Conservation (phyloP, 2,329 filamentous ascomycete species). For the Colletotrichum sp. region DNA sequence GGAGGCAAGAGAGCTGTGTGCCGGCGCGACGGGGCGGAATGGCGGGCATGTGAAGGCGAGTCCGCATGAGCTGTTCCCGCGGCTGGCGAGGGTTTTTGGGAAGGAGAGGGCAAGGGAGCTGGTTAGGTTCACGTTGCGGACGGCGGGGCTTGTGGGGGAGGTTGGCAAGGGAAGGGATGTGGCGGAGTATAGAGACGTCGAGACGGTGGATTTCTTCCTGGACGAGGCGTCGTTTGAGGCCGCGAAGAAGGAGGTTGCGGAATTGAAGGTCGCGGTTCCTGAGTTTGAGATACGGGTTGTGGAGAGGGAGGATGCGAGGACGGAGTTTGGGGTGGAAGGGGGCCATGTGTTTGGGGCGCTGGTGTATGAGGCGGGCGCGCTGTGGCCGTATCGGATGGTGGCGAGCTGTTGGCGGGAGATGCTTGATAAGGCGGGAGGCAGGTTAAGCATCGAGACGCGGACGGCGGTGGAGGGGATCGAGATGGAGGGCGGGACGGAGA, state of each 20-base stretch:
- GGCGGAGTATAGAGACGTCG: slow-evolving; percentile 48
- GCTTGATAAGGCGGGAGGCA: slow-evolving; percentile 32
- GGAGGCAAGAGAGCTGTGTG: slow-evolving; percentile 55
- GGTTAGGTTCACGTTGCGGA: slow-evolving; percentile 47
- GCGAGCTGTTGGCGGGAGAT: slow-evolving; percentile 49
- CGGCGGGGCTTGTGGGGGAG: slow-evolving; percentile 42
- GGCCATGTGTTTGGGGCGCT: slow-evolving; percentile 43
- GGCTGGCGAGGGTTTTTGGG: slow-evolving; percentile 33
- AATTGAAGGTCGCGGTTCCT: slow-evolving; percentile 41
- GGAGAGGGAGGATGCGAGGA: slow-evolving; percentile 35
- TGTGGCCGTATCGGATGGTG: slow-evolving; percentile 57
- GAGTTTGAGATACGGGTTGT: slow-evolving; percentile 41
- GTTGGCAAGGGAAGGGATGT: slow-evolving; percentile 38
- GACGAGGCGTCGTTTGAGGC: slow-evolving; percentile 38
- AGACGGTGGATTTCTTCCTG: slow-evolving; percentile 52
- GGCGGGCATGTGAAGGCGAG: slow-evolving; percentile 55
- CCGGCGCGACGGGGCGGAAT: slow-evolving; percentile 59
- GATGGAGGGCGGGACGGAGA: background rate
- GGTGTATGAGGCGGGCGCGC: slow-evolving; percentile 50
- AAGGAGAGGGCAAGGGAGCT: slow-evolving; percentile 42
- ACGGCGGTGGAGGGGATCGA: slow-evolving; percentile 36
- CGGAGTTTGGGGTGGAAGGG: slow-evolving; percentile 40
- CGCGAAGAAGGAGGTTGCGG: slow-evolving; percentile 34
- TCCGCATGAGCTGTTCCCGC: slow-evolving; percentile 46
- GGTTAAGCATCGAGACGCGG: slow-evolving; percentile 41